Conservation (phyloP, 2,329 filamentous ascomycete genomes). For the Trichoderma polysporum region DNA sequence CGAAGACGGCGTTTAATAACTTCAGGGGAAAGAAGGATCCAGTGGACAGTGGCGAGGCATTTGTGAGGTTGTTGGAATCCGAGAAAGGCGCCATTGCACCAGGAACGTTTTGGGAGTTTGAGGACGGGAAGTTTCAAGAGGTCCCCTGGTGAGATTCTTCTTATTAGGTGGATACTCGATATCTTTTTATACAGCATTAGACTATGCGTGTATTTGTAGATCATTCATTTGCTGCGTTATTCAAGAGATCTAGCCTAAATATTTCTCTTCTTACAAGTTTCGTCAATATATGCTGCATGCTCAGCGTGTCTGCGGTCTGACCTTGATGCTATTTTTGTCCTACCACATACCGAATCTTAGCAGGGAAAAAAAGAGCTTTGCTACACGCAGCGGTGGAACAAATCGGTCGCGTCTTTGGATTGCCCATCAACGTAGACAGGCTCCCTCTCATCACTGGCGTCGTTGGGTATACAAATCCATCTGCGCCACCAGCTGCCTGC, state of each 20-base stretch:
- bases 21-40: slow-evolving; percentile 20
- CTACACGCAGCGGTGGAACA: neutral
- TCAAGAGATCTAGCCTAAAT: too few species aligned
- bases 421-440: neutral
- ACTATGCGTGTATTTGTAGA: neutral
- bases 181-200: neutral
- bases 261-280: neutral
- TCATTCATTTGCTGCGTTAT: too few species aligned
- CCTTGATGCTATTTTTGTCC: neutral
- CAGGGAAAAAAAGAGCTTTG: neutral
- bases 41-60: slow-evolving; percentile 11
- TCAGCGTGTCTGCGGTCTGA: neutral
- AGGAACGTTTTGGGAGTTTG: slow-evolving; percentile 19
- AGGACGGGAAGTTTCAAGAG: neutral
- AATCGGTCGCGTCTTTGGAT: neutral
- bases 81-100: neutral
- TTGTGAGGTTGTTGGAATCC: slow-evolving; percentile 14
- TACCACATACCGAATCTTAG: neutral
- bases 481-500: neutral
- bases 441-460: neutral
- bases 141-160: slow-evolving; percentile 3
- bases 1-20: slow-evolving; percentile 26
- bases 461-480: neutral
- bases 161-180: neutral
- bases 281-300: neutral